Evolutionary conservation across 176 grass and related monocot genomes (phyloP).

Genomic region (bread wheat (Triticum aestivum)): DNA sequence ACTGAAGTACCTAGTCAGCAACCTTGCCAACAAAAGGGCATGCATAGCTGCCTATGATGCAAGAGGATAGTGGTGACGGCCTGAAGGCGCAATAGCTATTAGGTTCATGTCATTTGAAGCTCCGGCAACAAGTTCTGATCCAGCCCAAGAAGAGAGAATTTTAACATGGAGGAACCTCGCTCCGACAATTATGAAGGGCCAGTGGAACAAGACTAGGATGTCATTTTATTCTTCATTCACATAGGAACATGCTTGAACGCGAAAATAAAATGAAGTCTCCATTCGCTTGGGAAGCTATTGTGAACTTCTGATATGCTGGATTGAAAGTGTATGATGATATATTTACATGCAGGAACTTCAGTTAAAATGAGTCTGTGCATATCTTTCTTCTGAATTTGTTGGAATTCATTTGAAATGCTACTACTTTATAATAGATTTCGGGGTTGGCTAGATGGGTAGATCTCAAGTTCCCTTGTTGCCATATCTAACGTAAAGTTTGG

Average conservation of each 20-base stretch:
- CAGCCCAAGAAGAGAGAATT: not conserved
- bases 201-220: not conserved
- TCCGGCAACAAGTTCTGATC: too few relatives aligned
- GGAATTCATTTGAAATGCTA: too few relatives aligned
- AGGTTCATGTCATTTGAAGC: constrained; percentile 26
- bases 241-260: not conserved
- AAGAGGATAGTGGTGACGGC: constrained; percentile 34
- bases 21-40: too few relatives aligned
- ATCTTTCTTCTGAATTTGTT: not conserved
- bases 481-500: too few relatives aligned
- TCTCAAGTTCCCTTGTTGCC: too few relatives aligned
- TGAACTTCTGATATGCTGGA: not conserved
- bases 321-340: not conserved
- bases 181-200: not conserved
- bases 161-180: not conserved
- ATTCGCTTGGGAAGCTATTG: not conserved
- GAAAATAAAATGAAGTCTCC: not conserved
- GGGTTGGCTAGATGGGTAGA: too few relatives aligned
- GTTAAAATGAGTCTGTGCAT: not conserved
- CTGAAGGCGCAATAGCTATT: constrained; percentile 38
- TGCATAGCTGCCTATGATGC: not conserved
- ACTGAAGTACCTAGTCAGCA: too few relatives aligned
- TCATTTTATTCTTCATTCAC: not conserved
- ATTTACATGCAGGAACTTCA: not conserved
- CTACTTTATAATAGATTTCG: too few relatives aligned